Evolutionary conservation across 2,329 filamentous ascomycete species (phyloP), one percentile per base, ranked within the genome.

Genomic region (Hyphodiscus sp.): DNA sequence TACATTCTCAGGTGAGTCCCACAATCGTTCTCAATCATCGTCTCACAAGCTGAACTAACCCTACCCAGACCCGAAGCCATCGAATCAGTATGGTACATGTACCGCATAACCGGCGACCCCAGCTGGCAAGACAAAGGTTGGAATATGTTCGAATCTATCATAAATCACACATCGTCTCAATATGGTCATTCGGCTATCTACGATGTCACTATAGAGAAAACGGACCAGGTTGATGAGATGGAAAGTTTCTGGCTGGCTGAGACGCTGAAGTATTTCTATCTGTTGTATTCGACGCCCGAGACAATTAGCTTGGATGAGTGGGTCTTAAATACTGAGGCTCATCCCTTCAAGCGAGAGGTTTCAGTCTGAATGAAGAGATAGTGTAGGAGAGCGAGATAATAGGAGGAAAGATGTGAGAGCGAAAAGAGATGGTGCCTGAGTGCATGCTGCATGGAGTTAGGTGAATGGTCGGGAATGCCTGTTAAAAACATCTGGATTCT

Each of bases 71-170:
- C 82, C 11, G 82, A 85, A 67, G 82, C 82, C 4, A 84, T 86
- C 50, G 82, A 86, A 66, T 83, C 80, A 8, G 79, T 86, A 13
- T 86, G 82, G 69, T 78, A 83, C 64, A 79, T 86, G 74, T 64
- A 63, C 47, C 63, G 63, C 2, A 53, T 65, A 3, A 65, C 62
- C 15, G 63, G 57, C 2, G 58, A 63, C 41, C 47, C 49, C 33
- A 47, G 59, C 10, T 64, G 70, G 47, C 70, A 71, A 47, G 72
- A 76, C 29, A 67, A 67, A 1, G 74, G 71, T 1, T 76, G 74
- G 73, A 69, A 69, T 38, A 76, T 76, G 73, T 76, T 76, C 58
- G 63, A 70, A 43, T 69, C 63, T 49, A 74, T 76, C 51, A 69
- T 71, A 13, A 70, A 67, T 33, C 67, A 69, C 49, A 72, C 71